Conservation (phyloP, 192 early-diverging fungal species). For the Backusella mclennaniae region DNA sequence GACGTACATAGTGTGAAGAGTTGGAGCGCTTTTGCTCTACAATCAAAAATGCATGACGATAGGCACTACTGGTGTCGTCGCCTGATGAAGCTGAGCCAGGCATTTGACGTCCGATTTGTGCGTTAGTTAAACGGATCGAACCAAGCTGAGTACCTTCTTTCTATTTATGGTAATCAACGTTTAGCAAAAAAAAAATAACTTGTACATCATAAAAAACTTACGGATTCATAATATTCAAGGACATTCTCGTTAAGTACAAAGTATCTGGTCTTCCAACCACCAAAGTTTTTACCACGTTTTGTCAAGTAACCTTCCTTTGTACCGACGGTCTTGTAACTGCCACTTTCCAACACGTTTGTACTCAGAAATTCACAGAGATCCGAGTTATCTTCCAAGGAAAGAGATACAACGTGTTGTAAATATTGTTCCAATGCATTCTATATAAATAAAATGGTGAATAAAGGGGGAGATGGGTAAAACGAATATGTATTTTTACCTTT, state of each 20-base stretch:
- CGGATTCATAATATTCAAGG: constrained; percentile 82
- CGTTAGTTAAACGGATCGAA: constrained; percentile 72
- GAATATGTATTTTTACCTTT: constrained; percentile 45
- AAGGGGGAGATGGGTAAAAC: not conserved
- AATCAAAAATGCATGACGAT: constrained; percentile 85
- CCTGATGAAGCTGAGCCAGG: constrained; percentile 10
- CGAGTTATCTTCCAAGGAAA: constrained; percentile 57
- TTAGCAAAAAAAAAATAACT: not conserved
- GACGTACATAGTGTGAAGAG: constrained; percentile 60
- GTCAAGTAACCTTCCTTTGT: constrained; percentile 85
- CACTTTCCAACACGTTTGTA: constrained; percentile 54
- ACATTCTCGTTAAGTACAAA: constrained; percentile 68
- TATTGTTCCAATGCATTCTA: constrained; percentile 78
- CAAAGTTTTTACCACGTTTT: constrained; percentile 96
- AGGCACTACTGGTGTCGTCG: constrained; percentile 48
- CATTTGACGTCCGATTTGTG: constrained; percentile 66
- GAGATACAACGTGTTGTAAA: constrained; percentile 67
- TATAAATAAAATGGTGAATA: not conserved
- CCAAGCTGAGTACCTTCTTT: constrained; percentile 72
- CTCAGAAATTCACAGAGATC: constrained; percentile 77
- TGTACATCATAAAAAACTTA: constrained; percentile 31
- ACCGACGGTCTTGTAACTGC: constrained; percentile 41
- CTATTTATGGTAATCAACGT: constrained; percentile 26
- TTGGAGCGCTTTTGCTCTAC: constrained; percentile 68
- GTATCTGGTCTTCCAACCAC: constrained; percentile 93